Percentiles rank a stretch among this genome's conserved stretches.
Evolutionary conservation across 148 eudicot genomes (phyloP).

Genomic region (Rheum nobile): DNA sequence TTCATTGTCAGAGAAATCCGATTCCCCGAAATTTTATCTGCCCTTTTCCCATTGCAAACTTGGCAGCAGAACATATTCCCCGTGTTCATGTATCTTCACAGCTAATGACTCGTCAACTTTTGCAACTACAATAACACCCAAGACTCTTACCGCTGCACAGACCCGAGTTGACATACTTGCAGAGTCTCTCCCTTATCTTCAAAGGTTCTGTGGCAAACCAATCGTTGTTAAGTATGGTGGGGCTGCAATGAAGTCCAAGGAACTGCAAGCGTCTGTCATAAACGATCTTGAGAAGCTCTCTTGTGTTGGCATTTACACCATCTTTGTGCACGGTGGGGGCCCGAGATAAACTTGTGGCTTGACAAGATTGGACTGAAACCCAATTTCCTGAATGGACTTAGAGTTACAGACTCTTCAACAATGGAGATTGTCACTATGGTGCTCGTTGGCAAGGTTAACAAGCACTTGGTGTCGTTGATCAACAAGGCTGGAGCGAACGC

Average conservation of each 20-base stretch:
- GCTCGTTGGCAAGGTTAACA: constrained; percentile 68
- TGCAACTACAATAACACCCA: neutral
- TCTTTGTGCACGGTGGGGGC: constrained; percentile 84
- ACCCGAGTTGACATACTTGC: constrained; percentile 61
- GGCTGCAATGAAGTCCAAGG: constrained; percentile 73
- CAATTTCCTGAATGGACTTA: constrained; percentile 52
- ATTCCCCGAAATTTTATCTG: neutral
- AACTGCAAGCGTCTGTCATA: constrained; percentile 63
- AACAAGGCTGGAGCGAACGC: constrained; percentile 76
- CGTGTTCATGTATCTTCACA: neutral
- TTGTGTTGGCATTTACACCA: constrained; percentile 55
- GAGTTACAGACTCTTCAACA: constrained; percentile 65
- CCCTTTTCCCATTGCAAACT: constrained; percentile 4
- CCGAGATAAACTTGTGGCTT: constrained; percentile 68
- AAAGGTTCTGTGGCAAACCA: constrained; percentile 67
- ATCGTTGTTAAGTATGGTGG: constrained; percentile 77
- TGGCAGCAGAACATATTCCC: neutral
- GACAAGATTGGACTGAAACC: constrained; percentile 42
- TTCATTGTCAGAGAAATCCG: neutral
- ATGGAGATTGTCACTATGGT: constrained; percentile 90
- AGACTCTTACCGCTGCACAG: constrained; percentile 22
- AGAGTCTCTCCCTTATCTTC: constrained; percentile 67
- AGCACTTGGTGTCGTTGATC: constrained; percentile 53
- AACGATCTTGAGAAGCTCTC: constrained; percentile 58
- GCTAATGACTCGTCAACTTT: neutral